phyloP scores from a whole-genome alignment of 306 rosid genomes.

The Castanea mollissima region DNA sequence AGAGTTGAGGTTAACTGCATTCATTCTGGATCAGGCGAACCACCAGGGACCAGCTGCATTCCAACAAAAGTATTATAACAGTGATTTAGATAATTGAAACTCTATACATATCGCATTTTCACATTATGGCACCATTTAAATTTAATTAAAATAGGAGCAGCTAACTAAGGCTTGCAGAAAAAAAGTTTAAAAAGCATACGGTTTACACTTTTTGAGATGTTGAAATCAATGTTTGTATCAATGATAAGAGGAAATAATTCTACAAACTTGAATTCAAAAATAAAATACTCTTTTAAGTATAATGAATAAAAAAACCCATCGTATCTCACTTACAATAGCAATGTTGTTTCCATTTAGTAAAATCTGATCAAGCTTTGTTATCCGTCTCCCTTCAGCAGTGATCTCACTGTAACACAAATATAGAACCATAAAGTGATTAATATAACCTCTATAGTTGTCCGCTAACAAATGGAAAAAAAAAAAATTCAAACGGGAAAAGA shows the following conservation, averaged over 20 bases:
- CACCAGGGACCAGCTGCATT: slow-evolving; percentile 86
- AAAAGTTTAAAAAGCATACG: background rate
- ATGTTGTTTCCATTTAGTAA: slow-evolving; percentile 95
- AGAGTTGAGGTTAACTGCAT: slow-evolving; percentile 5
- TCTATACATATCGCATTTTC: background rate
- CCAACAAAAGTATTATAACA: background rate
- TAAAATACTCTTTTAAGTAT: background rate
- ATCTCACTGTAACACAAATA: slow-evolving; percentile 61
- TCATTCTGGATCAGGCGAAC: slow-evolving; percentile 78
- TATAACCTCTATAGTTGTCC: background rate
- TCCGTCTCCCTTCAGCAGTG: slow-evolving; percentile 94
- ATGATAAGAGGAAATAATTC: background rate
- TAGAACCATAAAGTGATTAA: background rate
- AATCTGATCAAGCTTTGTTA: slow-evolving; percentile 97
- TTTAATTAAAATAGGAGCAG: background rate
- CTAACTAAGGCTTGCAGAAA: background rate
- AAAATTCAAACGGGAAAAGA: background rate
- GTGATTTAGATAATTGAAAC: slow-evolving; percentile 2
- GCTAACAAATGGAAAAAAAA: background rate
- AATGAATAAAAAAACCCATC: slow-evolving; percentile 3
- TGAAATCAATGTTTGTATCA: background rate
- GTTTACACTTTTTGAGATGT: background rate
- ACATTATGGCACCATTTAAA: background rate
- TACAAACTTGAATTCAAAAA: background rate
- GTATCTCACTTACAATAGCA: slow-evolving; percentile 81